These are phyloP conservation scores for Ascocoryne sarcoides DNA, from an alignment of 2,329 filamentous ascomycete species.

Conservation along the genomic window DNA sequence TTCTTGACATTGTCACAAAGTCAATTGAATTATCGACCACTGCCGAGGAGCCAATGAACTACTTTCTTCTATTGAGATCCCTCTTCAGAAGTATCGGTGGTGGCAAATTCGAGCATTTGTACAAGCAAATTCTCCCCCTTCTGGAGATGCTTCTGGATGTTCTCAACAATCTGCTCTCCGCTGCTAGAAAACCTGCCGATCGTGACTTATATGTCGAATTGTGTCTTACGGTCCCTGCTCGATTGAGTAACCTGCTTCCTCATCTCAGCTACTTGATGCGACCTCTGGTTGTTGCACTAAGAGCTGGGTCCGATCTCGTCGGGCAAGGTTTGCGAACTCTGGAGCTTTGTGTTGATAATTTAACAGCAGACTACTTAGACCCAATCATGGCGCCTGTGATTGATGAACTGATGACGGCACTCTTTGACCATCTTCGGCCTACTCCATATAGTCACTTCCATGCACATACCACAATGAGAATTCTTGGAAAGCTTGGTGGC, in stretches of 20 bases:
- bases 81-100: constrained; percentile 95
- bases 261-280: constrained; percentile 97
- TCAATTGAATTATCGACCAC: constrained; percentile 94
- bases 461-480: constrained; percentile 94
- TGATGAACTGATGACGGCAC: constrained; percentile 93
- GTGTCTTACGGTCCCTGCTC: constrained; percentile 88
- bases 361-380: constrained; percentile 95
- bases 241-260: constrained; percentile 87
- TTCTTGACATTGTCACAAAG: constrained; percentile 94
- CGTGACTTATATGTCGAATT: constrained; percentile 95
- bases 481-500: constrained; percentile 91
- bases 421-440: constrained; percentile 92
- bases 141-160: constrained; percentile 97
- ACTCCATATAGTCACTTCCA: constrained; percentile 96
- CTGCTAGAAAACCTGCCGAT: constrained; percentile 81
- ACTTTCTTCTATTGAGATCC: constrained; percentile 86
- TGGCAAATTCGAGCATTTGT: constrained; percentile 93
- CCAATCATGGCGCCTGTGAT: constrained; percentile 99
- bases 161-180: constrained; percentile 86
- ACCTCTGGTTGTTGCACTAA: constrained; percentile 87
- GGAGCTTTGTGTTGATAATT: constrained; percentile 94
- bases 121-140: constrained; percentile 93
- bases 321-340: constrained; percentile 88
- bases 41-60: constrained; percentile 97
- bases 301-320: constrained; percentile 86